A percentile compares a stretch with the other conserved stretches of the same genome.
phyloP scores from a whole-genome alignment of 140 eudicot genomes.

The Senecio squalidus region DNA sequence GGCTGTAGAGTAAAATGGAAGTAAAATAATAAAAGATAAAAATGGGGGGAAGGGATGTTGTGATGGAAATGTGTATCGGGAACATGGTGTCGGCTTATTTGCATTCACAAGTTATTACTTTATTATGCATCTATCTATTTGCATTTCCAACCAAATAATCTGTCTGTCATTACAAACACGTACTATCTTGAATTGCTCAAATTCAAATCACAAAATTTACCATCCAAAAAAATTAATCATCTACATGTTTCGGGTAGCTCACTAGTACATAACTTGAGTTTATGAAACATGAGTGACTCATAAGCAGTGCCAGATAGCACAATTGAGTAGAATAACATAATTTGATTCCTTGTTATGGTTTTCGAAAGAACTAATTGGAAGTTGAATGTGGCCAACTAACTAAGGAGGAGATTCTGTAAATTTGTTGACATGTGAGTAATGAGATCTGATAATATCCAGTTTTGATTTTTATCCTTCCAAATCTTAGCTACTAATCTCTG shows the following conservation, averaged over 20 bases:
- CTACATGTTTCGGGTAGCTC: no score
- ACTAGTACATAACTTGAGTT: no score
- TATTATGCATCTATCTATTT: constrained; percentile 11
- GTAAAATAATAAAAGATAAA: constrained; percentile 13
- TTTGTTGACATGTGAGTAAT: constrained; percentile 32
- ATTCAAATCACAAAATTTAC: constrained; percentile 1
- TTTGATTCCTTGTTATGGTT: constrained; percentile 14
- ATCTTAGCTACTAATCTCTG: background rate
- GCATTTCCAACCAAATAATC: background rate
- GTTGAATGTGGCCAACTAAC: constrained; percentile 12
- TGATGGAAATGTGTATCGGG: constrained; percentile 40
- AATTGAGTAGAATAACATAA: background rate
- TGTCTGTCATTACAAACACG: constrained; percentile 15
- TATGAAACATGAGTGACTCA: no score
- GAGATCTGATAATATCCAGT: constrained; percentile 26
- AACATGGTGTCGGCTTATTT: constrained; percentile 49
- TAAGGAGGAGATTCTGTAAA: constrained; percentile 21
- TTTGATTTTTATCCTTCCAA: constrained; percentile 20
- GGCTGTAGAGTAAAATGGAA: constrained; percentile 2
- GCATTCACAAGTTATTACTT: constrained; percentile 27
- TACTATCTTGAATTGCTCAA: constrained; percentile 24
- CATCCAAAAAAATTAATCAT: background rate
- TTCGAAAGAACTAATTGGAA: background rate
- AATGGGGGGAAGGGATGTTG: constrained; percentile 41
- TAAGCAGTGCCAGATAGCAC: background rate